phyloP scores from a whole-genome alignment of 495 filamentous ascomycete species.

The Pseudoneurospora amorphoporcata region DNA sequence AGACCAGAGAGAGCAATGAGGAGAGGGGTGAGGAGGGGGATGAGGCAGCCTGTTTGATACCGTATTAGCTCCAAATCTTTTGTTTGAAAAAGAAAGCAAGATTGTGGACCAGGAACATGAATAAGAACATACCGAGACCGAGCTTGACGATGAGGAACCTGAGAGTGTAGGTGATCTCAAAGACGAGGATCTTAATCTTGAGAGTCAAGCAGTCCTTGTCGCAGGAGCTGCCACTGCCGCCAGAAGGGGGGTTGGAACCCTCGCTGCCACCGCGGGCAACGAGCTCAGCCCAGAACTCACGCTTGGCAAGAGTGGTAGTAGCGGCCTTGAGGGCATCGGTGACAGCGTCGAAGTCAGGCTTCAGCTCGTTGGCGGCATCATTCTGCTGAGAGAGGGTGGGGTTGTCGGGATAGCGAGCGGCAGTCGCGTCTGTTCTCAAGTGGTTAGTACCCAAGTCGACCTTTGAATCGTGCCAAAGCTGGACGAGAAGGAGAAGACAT shows the following conservation, averaged over 20 bases:
- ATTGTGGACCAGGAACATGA: background rate
- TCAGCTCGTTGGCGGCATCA: conserved; percentile 17
- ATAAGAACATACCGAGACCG: conserved; percentile 23
- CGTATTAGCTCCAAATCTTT: background rate
- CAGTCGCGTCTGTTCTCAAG: conserved; percentile 13
- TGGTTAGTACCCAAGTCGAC: background rate
- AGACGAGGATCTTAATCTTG: conserved; percentile 23
- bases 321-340: conserved; percentile 20
- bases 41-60: conserved; percentile 19
- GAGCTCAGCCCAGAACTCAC: conserved; percentile 10
- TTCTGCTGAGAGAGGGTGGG: conserved; percentile 13
- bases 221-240: background rate
- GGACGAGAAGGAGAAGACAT: conserved; percentile 1
- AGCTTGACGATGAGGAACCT: conserved; percentile 29
- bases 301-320: conserved; percentile 21
- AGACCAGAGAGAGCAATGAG: conserved; percentile 22
- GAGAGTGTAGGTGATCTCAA: conserved; percentile 26
- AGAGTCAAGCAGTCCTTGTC: conserved; percentile 10
- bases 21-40: conserved; percentile 23
- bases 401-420: conserved; percentile 17
- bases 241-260: too few relatives aligned
- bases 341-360: conserved; percentile 25
- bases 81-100: background rate
- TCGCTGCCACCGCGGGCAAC: background rate
- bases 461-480: too few relatives aligned